These are phyloP conservation scores for Tulasnella sp. DNA, from an alignment of 768 basidiomycete genomes.

Conservation along the genomic window DNA sequence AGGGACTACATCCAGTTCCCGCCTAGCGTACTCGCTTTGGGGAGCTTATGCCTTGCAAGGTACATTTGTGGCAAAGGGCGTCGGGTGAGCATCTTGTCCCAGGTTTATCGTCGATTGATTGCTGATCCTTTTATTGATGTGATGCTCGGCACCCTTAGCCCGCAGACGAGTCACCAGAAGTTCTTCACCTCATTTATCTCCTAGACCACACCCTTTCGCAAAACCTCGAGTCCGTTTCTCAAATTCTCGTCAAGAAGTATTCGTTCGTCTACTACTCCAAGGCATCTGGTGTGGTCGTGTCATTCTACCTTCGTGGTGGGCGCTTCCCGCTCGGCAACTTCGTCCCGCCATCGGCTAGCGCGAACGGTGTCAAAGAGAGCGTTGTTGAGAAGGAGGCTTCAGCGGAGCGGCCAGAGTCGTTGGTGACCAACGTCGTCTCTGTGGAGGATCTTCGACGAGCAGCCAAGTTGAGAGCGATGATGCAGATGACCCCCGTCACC, in stretches of 20 bases:
- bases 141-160: constrained; percentile 18
- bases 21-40: constrained; percentile 81
- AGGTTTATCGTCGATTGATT: constrained; percentile 3
- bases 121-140: not conserved
- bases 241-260: constrained; percentile 96
- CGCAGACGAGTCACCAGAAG: constrained; percentile 72
- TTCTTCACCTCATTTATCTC: constrained; percentile 68
- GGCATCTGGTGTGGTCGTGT: constrained; percentile 83
- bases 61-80: constrained; percentile 74
- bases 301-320: constrained; percentile 85
- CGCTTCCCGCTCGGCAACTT: constrained; percentile 57
- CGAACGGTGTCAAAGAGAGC: constrained; percentile 23
- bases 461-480: not conserved
- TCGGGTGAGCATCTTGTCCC: constrained; percentile 34
- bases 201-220: constrained; percentile 79
- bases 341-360: constrained; percentile 35
- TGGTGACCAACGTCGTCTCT: constrained; percentile 29
- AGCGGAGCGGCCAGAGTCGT: constrained; percentile 5
- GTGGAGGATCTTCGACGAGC: not conserved
- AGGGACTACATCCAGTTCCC: constrained; percentile 83
- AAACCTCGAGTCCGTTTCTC: constrained; percentile 84
- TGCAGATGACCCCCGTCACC: constrained; percentile 46
- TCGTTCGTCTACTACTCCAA: constrained; percentile 94
- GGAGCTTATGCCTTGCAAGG: constrained; percentile 76
- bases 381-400: too few relatives aligned